Percentiles rank a stretch among this genome's conserved stretches.
phyloP scores from a whole-genome alignment of 176 grass and related monocot species.

The Alloteropsis semialata region DNA sequence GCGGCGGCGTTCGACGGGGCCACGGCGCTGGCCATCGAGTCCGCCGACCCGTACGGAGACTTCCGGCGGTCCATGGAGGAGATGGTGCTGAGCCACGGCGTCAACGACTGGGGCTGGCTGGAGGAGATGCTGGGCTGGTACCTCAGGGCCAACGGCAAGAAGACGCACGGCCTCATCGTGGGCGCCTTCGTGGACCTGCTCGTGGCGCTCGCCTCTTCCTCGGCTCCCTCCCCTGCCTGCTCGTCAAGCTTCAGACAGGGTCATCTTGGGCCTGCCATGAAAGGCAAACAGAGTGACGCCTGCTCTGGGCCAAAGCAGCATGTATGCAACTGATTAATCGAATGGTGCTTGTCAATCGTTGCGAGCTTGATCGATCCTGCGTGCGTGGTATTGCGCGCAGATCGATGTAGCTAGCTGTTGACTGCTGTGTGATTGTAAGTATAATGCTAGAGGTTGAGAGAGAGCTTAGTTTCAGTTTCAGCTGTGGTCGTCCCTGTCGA shows the following conservation, averaged over 20 bases:
- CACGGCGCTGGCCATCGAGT: slow-evolving; percentile 62
- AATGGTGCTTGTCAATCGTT: neutral
- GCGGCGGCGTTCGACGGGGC: slow-evolving; percentile 38
- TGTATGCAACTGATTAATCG: neutral
- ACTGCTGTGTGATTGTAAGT: slow-evolving; percentile 13
- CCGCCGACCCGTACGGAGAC: slow-evolving; percentile 58
- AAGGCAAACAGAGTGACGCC: neutral
- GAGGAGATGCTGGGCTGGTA: slow-evolving; percentile 92
- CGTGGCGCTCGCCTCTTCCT: slow-evolving; percentile 32
- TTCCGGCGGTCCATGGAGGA: slow-evolving; percentile 86
- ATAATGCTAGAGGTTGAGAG: neutral
- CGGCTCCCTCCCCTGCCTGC: slow-evolving; percentile 12
- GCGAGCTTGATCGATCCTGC: neutral
- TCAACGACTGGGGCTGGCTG: slow-evolving; percentile 68
- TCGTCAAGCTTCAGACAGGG: slow-evolving; percentile 16
- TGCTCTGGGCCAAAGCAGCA: neutral
- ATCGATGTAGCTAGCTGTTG: slow-evolving; percentile 16
- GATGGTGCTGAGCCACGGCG: slow-evolving; percentile 67
- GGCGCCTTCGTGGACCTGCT: slow-evolving; percentile 84
- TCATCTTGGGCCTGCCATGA: neutral
- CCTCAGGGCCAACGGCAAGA: slow-evolving; percentile 68
- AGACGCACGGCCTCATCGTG: slow-evolving; percentile 66
- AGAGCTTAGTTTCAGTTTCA: neutral
- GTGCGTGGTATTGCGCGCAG: neutral
- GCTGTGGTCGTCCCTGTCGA: neutral